Base-by-base conservation (phyloP, 192 early-diverging fungal genomes). In the Endogone sp. region DNA sequence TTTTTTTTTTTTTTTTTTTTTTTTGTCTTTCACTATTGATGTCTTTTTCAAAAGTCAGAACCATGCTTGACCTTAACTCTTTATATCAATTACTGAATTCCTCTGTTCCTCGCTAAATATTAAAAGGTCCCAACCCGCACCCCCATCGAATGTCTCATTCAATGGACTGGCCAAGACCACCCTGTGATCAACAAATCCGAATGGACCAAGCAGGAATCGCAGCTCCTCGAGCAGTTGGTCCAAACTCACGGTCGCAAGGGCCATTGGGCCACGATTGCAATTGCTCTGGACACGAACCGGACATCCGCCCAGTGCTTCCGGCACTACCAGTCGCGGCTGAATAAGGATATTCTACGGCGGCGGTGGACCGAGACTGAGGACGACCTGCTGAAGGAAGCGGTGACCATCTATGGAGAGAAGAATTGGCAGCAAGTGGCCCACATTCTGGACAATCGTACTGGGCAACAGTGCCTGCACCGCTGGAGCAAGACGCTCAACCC, bases 91-190 rank as follows among this genome's bases (percentile, higher is more conserved):
- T n/a, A n/a, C n/a, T n/a, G n/a, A n/a, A n/a, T n/a, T n/a, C n/a
- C n/a, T n/a, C n/a, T n/a, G n/a, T n/a, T n/a, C n/a, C n/a, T n/a
- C n/a, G n/a, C n/a, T n/a, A n/a, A n/a, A n/a, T n/a, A n/a, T n/a
- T n/a, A n/a, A n/a, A n/a, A 86, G 84, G 82, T 93, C 21, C 82
- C 73, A 22, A 79, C 84, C 37, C 79, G 87, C 66, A 84, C 81
- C 24, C 69, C 88, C 2, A 81, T 81, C n/a, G 89, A 93, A 73
- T 93, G 90, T 64, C 73, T 88, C 49, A 93, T 92, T 64, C 90
- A 91, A 75, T 93, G 90, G 89, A 89, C 88, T 21, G 85, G 81
- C 24, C 88, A 89, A 57, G 90, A 92, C 58, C 92, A 93, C 72
- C 92, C 92, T 3, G 79, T 80, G 11, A 91, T 93, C 75, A 92